Percentiles rank a stretch among this genome's conserved stretches.
Evolutionary conservation across 305 asterid species (phyloP).

Genomic region (Fraxinus angustifolia): DNA sequence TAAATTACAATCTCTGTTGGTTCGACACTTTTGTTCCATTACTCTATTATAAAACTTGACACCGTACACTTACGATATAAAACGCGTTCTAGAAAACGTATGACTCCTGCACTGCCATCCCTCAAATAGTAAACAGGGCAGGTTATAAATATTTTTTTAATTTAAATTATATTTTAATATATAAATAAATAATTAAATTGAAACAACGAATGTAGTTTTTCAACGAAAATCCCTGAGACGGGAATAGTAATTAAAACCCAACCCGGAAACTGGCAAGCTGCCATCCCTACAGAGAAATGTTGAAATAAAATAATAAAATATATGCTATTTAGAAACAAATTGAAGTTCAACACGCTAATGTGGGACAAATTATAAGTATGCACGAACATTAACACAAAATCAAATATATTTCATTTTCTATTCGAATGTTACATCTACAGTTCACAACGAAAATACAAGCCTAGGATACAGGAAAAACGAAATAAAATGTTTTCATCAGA

Average conservation of each 20-base stretch:
- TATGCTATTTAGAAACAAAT: background rate
- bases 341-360: background rate
- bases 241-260: too few species aligned
- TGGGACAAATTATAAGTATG: background rate
- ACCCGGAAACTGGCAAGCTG: too few species aligned
- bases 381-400: background rate
- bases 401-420: background rate
- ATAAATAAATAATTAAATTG: background rate
- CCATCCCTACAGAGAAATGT: too few species aligned
- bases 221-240: too few species aligned
- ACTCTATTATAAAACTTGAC: too few species aligned
- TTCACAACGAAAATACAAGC: background rate
- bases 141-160: too few species aligned
- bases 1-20: too few species aligned
- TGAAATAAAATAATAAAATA: too few species aligned
- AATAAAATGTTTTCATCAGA: background rate
- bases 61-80: too few species aligned
- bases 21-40: too few species aligned
- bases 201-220: background rate
- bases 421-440: background rate
- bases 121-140: background rate
- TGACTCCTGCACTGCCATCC: background rate
- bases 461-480: background rate
- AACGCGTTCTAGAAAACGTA: too few species aligned
- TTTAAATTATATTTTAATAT: too few species aligned